Evolutionary conservation across 202 grass and related monocot genomes (phyloP), one percentile per base, ranked within the genome.

Genomic region (Carex arenaria): DNA sequence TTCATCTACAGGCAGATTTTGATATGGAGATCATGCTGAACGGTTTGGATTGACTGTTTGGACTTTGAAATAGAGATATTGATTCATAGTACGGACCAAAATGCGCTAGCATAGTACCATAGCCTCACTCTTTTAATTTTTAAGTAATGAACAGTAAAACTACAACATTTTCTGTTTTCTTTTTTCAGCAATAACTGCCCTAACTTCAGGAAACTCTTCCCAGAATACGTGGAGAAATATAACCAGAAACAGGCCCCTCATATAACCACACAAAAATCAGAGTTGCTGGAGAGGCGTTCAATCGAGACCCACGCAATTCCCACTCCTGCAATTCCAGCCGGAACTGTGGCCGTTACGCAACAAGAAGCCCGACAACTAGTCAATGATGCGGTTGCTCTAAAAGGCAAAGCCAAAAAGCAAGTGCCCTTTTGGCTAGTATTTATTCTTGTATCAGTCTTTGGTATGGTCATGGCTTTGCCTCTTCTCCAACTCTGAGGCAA

Each of bases 361-460:
- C 65, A 62, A 43, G 67, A 81, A 53, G 67, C 53, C 54, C 36
- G 28, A 38, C 74, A 51, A 23, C 79, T 52, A 0, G 84, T 84
- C 5, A 67, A 82, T 81, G 80, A 43, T 4, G 69, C 30, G 71
- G 61, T 17, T 85, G 17, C 4, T 85, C 67, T 4, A 83, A 90
- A 66, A 92, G 80, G 87, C 42, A 91, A 88, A 61, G 90, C 81
- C 77, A 91, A 93, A 83, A 90, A 90, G 68, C 81, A 85, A 22
- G 81, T 99, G 57, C 96, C 96, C 76, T 87, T 99, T 76, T 99
- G 96, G 96, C 64, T 93, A 81, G 77, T 99, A 74, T 87, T 99
- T 55, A 22, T 99, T 85, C 85, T 99, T 8, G 83, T 96, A 67
- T 99, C 96, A 19, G 85, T 93, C 67, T 94, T 95, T n/a, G 87